phyloP scores from a whole-genome alignment of 1,284 basidiomycete genomes.

The Moesziomyces antarcticus region DNA sequence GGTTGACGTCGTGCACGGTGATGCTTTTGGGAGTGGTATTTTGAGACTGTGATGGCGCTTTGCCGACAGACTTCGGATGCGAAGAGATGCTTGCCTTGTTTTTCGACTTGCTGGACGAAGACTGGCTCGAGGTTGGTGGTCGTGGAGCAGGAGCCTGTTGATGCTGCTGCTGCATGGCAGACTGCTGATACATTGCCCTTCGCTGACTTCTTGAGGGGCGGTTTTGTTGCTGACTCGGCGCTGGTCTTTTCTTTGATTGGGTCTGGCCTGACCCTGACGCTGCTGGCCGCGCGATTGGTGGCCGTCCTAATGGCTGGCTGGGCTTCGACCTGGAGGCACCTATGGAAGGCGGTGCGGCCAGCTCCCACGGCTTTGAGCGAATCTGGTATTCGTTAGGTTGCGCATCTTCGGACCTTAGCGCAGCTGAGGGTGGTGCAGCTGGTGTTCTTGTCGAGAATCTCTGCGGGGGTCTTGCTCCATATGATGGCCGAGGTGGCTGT shows the following conservation, averaged over 20 bases:
- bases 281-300: too few species aligned
- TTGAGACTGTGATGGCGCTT: background rate
- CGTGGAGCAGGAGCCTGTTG: background rate
- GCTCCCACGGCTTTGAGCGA: slow-evolving; percentile 35
- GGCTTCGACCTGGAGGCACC: slow-evolving; percentile 10
- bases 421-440: slow-evolving; percentile 31
- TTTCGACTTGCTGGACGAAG: too few species aligned
- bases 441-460: background rate
- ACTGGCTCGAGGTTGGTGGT: background rate
- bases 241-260: background rate
- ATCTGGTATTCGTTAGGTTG: slow-evolving; percentile 41
- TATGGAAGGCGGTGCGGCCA: slow-evolving; percentile 33
- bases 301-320: background rate
- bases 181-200: background rate
- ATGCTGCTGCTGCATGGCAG: background rate
- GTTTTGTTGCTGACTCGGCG: background rate
- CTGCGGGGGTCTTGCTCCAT: background rate
- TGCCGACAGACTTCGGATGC: background rate
- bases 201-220: background rate
- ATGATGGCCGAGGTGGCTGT: background rate
- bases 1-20: slow-evolving; percentile 6
- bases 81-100: too few species aligned
- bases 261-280: too few species aligned
- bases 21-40: background rate
- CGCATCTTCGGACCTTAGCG: slow-evolving; percentile 32